Percentiles rank a stretch among this genome's conserved stretches.
Conservation (phyloP, 139 green algal species). For the Eudorina sp. region DNA sequence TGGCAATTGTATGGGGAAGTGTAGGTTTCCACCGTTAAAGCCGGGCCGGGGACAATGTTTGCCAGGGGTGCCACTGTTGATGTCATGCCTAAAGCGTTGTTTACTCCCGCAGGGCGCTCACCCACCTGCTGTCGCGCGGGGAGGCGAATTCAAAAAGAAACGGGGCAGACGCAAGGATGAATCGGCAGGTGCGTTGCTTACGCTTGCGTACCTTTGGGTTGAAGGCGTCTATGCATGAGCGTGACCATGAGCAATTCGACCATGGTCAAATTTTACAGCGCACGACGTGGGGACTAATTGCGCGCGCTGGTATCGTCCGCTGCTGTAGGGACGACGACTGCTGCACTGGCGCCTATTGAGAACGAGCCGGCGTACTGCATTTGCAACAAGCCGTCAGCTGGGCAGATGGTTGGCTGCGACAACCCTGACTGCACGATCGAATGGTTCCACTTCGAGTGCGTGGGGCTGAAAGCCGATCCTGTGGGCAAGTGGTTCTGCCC, state of each 20-base stretch:
- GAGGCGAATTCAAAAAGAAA: conserved; percentile 27
- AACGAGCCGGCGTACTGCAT: conserved; percentile 89
- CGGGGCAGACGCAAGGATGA: conserved; percentile 35
- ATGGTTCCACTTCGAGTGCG: conserved; percentile 94
- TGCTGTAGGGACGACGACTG: neutral
- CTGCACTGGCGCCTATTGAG: conserved; percentile 36
- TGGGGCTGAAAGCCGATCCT: conserved; percentile 77
- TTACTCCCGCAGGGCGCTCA: neutral
- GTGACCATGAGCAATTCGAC: no score
- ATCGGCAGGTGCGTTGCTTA: neutral
- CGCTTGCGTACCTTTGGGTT: no score
- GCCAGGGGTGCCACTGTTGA: neutral
- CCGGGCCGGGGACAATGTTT: no score
- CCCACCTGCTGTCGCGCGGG: neutral
- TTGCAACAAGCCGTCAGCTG: conserved; percentile 72
- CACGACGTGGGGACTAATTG: no score
- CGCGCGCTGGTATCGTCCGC: no score
- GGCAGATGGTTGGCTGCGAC: conserved; percentile 81
- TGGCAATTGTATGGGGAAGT: no score
- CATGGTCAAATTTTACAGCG: no score
- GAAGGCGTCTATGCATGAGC: no score
- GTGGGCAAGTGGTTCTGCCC: conserved; percentile 66
- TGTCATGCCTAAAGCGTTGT: neutral
- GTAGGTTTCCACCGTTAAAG: no score
- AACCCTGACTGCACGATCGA: conserved; percentile 90